phyloP scores from a whole-genome alignment of 2,329 filamentous ascomycete genomes.

The Rachicladosporium sp. region DNA sequence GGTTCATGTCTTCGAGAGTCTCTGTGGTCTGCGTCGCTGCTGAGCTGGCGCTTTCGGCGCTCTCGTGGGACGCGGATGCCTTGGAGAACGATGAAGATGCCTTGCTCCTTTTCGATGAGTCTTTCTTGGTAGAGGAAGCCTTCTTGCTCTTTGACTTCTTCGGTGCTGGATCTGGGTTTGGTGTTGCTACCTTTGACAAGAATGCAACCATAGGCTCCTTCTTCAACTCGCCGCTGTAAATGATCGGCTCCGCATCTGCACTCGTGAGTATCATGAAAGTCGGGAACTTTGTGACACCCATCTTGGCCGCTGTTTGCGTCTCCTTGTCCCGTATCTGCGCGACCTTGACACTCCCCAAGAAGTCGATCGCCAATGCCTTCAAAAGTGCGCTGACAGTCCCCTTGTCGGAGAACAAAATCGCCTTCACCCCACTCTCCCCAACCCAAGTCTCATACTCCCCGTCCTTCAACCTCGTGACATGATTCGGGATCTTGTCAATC shows the following conservation, averaged over 20 bases:
- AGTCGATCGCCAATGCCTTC: slow-evolving; percentile 81
- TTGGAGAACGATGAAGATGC: slow-evolving; percentile 38
- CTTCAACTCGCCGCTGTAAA: slow-evolving; percentile 74
- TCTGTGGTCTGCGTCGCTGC: slow-evolving; percentile 39
- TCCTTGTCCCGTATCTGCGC: slow-evolving; percentile 81
- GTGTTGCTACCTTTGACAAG: slow-evolving; percentile 62
- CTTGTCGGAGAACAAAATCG: slow-evolving; percentile 87
- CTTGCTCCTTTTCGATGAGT: slow-evolving; percentile 30
- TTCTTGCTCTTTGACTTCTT: slow-evolving; percentile 32
- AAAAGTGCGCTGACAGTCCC: slow-evolving; percentile 73
- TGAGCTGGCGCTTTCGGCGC: slow-evolving; percentile 34
- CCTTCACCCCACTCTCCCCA: slow-evolving; percentile 62
- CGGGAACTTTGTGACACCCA: slow-evolving; percentile 67
- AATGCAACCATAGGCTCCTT: slow-evolving; percentile 74
- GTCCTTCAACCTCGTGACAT: slow-evolving; percentile 70
- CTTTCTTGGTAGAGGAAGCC: slow-evolving; percentile 32
- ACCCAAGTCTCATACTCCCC: slow-evolving; percentile 66
- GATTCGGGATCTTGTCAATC: slow-evolving; percentile 78
- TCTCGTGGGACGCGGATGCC: slow-evolving; percentile 40
- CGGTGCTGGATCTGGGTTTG: slow-evolving; percentile 64
- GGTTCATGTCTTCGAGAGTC: slow-evolving; percentile 34
- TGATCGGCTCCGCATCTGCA: slow-evolving; percentile 52
- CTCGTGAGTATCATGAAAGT: slow-evolving; percentile 68
- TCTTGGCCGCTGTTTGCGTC: slow-evolving; percentile 55
- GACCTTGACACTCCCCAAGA: slow-evolving; percentile 64